phyloP scores from a whole-genome alignment of 1,284 basidiomycete species.

The Boletus smithii region DNA sequence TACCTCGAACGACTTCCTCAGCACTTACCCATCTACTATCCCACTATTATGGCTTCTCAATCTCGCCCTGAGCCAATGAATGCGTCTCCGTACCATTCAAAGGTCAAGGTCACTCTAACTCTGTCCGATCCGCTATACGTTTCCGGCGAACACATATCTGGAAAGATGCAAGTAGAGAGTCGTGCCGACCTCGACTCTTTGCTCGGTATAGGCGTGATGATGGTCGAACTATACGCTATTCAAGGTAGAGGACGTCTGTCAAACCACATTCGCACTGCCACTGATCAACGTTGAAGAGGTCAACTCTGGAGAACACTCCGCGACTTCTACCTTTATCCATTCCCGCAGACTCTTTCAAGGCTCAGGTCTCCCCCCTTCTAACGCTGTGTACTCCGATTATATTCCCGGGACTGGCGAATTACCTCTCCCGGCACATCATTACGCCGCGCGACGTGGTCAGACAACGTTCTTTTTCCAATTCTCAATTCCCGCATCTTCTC shows the following conservation, averaged over 20 bases:
- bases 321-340: slow-evolving; percentile 70
- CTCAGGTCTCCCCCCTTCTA: slow-evolving; percentile 73
- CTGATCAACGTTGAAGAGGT: slow-evolving; percentile 47
- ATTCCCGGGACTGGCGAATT: slow-evolving; percentile 52
- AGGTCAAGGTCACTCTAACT: slow-evolving; percentile 62
- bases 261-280: not conserved
- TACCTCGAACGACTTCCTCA: slow-evolving; percentile 5
- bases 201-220: slow-evolving; percentile 66
- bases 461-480: slow-evolving; percentile 75
- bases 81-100: slow-evolving; percentile 67
- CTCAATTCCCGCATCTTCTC: slow-evolving; percentile 59
- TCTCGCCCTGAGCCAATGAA: slow-evolving; percentile 69
- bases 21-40: not conserved
- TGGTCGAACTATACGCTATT: slow-evolving; percentile 69
- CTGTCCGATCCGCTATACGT: slow-evolving; percentile 57
- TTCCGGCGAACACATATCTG: slow-evolving; percentile 60
- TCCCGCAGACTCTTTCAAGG: slow-evolving; percentile 70
- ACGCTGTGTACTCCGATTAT: slow-evolving; percentile 57
- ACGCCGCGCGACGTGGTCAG: slow-evolving; percentile 63
- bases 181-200: slow-evolving; percentile 57
- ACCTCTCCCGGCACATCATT: slow-evolving; percentile 57
- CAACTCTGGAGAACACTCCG: slow-evolving; percentile 70
- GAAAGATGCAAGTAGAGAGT: slow-evolving; percentile 75
- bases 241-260: slow-evolving; percentile 49
- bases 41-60: slow-evolving; percentile 28